Conservation (phyloP, 495 filamentous ascomycete genomes). For the Hamigera avellanea region DNA sequence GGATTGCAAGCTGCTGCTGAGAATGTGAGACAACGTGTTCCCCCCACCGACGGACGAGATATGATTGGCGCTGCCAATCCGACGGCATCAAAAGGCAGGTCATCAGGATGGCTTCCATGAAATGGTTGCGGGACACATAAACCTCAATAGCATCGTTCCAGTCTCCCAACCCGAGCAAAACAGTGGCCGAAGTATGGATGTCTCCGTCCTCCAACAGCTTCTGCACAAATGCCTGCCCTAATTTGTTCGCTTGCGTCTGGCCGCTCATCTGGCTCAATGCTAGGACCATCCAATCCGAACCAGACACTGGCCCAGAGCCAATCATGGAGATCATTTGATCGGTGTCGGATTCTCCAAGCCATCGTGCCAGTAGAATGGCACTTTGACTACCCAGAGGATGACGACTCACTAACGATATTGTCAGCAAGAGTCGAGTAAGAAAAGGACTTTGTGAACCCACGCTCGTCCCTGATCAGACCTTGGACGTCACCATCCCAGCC, state of each 20-base stretch:
- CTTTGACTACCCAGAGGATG: constrained; percentile 62
- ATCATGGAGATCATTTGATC: constrained; percentile 69
- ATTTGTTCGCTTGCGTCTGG: constrained; percentile 71
- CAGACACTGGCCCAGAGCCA: constrained; percentile 69
- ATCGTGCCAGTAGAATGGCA: constrained; percentile 73
- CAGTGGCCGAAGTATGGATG: constrained; percentile 80
- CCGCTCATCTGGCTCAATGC: constrained; percentile 80
- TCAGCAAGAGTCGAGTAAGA: constrained; percentile 5
- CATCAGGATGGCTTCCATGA: constrained; percentile 81
- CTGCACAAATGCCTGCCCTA: constrained; percentile 87
- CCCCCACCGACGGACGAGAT: constrained; percentile 87
- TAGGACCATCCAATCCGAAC: constrained; percentile 93
- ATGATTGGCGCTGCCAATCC: constrained; percentile 84
- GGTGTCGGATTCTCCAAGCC: constrained; percentile 77
- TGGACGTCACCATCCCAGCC: constrained; percentile 87
- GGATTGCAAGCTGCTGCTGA: constrained; percentile 80
- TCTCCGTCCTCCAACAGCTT: constrained; percentile 81
- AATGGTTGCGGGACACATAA: constrained; percentile 83
- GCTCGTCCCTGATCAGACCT: constrained; percentile 73
- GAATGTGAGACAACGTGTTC: constrained; percentile 79
- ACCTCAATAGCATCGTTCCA: constrained; percentile 92
- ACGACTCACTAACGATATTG: constrained; percentile 38
- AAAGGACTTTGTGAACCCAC: constrained; percentile 28
- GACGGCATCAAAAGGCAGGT: constrained; percentile 60
- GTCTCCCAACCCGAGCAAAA: constrained; percentile 85